A percentile compares a stretch with the other conserved stretches of the same genome.
Evolutionary conservation across 371 early-diverging fungal species (phyloP).

Genomic region (Umbelopsis sp.): DNA sequence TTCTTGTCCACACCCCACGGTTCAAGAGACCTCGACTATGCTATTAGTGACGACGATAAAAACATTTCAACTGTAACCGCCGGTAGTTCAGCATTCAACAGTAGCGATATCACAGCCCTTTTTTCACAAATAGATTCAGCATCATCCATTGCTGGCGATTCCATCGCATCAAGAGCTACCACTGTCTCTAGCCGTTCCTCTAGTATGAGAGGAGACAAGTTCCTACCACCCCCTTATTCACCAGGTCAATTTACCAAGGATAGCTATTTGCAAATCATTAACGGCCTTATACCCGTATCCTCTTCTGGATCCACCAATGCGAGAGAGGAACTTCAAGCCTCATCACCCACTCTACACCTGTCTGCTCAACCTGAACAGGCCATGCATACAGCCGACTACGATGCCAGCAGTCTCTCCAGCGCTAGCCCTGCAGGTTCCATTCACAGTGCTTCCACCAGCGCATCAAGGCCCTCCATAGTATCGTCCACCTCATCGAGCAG

Average conservation of each 20-base stretch:
- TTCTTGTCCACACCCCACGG: background rate
- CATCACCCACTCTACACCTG: background rate
- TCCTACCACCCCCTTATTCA: constrained; percentile 26
- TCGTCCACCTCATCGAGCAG: background rate
- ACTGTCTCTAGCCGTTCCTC: constrained; percentile 17
- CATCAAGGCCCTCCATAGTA: background rate
- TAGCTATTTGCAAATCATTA: constrained; percentile 23
- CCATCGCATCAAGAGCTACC: constrained; percentile 29
- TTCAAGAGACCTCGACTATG: background rate
- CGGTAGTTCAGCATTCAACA: constrained; percentile 12
- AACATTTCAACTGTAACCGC: constrained; percentile 18
- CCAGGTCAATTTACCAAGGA: constrained; percentile 26
- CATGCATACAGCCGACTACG: background rate
- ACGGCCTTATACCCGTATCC: constrained; percentile 17
- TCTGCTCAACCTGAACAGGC: background rate
- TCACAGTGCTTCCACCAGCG: background rate
- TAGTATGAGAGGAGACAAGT: constrained; percentile 4
- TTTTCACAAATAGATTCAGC: constrained; percentile 39
- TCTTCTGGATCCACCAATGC: constrained; percentile 12
- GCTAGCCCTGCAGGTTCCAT: background rate
- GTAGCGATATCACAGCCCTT: constrained; percentile 17
- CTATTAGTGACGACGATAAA: constrained; percentile 15
- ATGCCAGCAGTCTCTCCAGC: background rate
- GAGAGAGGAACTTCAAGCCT: background rate
- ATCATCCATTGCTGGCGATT: constrained; percentile 18